Percentiles rank a stretch among this genome's conserved stretches.
These are phyloP conservation scores for Talaromyces sp. DNA, from an alignment of 2,329 filamentous ascomycete genomes.

Conservation along the genomic window DNA sequence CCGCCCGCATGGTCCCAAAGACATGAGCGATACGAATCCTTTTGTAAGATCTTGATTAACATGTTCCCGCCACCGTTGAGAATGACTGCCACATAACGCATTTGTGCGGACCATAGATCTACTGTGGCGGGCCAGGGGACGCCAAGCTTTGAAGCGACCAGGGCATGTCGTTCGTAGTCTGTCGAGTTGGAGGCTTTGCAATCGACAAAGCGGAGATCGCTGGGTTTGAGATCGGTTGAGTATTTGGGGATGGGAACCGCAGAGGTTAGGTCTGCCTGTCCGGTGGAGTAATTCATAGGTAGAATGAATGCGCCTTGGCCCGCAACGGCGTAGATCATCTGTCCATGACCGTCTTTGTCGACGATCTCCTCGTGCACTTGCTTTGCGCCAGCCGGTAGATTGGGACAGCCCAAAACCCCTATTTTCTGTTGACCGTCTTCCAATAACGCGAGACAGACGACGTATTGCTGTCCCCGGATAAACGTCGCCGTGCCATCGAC, in stretches of 20 bases:
- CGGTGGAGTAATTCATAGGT: conserved; percentile 31
- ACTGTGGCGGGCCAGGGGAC: conserved; percentile 47
- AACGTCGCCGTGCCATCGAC: conserved; percentile 63
- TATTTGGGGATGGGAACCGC: conserved; percentile 24
- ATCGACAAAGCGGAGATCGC: conserved; percentile 46
- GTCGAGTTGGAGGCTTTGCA: conserved; percentile 36
- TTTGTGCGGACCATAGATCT: conserved; percentile 52
- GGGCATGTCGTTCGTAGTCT: conserved; percentile 37
- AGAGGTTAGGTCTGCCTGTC: neutral
- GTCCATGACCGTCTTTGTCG: conserved; percentile 46
- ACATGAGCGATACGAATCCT: conserved; percentile 43
- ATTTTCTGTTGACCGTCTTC: conserved; percentile 56
- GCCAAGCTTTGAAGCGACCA: conserved; percentile 39
- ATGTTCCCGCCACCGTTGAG: conserved; percentile 41
- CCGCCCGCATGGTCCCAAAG: conserved; percentile 58
- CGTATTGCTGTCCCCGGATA: conserved; percentile 59
- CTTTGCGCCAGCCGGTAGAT: conserved; percentile 26
- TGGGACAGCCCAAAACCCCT: conserved; percentile 61
- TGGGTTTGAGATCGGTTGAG: neutral
- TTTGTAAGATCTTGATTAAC: conserved; percentile 48
- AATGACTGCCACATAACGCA: conserved; percentile 53
- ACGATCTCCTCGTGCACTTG: conserved; percentile 38
- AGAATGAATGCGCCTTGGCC: conserved; percentile 44
- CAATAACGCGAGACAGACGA: conserved; percentile 57
- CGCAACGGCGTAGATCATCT: conserved; percentile 49